phyloP scores from a whole-genome alignment of 139 green algal genomes.

The Nannochloris sp. region DNA sequence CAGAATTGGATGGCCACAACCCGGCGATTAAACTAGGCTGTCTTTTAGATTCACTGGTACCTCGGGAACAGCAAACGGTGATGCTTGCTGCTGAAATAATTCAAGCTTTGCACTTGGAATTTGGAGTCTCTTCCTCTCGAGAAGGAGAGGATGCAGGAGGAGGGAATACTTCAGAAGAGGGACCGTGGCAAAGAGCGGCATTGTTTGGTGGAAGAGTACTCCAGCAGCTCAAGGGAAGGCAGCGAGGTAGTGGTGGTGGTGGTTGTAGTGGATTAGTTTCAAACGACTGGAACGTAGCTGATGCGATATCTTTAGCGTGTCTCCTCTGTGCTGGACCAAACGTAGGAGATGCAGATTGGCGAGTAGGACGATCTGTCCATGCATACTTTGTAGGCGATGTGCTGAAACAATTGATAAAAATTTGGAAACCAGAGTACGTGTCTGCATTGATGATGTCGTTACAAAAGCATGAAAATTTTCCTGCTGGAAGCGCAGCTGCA shows the following conservation, averaged over 20 bases:
- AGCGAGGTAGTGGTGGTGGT: neutral
- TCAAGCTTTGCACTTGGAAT: neutral
- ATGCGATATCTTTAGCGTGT: neutral
- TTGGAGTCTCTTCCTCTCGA: neutral
- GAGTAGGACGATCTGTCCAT: neutral
- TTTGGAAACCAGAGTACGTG: neutral
- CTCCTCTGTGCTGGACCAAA: neutral
- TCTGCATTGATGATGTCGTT: neutral
- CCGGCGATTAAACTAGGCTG: neutral
- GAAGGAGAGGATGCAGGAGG: too few relatives aligned
- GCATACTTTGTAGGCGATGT: neutral
- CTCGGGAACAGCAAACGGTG: neutral
- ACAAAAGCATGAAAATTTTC: neutral
- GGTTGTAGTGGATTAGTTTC: too few relatives aligned
- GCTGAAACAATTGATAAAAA: neutral
- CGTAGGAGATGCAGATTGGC: neutral
- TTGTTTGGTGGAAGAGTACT: neutral
- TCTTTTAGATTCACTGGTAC: neutral
- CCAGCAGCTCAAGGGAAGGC: neutral
- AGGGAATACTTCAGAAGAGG: neutral
- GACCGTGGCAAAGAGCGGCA: neutral
- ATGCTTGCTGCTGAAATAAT: neutral
- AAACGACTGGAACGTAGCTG: neutral
- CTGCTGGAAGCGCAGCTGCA: neutral
- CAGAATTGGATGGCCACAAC: neutral